Conservation (phyloP, 148 eudicot species). For the Silene latifolia region DNA sequence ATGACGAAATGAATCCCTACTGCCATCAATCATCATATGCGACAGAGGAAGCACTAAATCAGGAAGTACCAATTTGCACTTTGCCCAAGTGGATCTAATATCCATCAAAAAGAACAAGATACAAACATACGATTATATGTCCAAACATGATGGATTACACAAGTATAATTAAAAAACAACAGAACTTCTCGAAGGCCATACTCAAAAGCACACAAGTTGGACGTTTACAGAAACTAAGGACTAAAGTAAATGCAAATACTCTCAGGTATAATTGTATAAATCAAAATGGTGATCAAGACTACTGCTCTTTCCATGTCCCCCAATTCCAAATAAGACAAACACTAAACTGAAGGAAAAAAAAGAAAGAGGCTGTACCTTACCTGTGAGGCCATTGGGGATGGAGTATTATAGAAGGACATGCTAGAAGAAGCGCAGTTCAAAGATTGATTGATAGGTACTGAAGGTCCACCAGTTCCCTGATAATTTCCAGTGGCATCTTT, state of each 20-base stretch:
- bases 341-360: conserved; percentile 13
- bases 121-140: neutral
- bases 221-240: neutral
- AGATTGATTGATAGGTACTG: conserved; percentile 48
- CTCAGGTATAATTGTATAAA: neutral
- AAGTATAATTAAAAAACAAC: neutral
- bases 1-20: no score
- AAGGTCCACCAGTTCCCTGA: conserved; percentile 51
- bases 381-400: conserved; percentile 92
- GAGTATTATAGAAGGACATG: conserved; percentile 75
- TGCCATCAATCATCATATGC: no score
- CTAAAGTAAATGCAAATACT: neutral
- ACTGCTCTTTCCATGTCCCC: neutral
- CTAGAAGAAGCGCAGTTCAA: conserved; percentile 55
- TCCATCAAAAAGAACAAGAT: neutral
- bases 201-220: neutral
- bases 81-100: neutral
- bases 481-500: conserved; percentile 61
- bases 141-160: neutral
- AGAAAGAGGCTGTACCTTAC: conserved; percentile 40
- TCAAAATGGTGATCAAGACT: neutral
- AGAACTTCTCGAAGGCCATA: neutral
- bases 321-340: neutral
- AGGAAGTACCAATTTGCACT: neutral
- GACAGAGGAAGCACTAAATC: neutral